Evolutionary conservation across 2,329 filamentous ascomycete species (phyloP).

Genomic region (Podosphaera fusca): DNA sequence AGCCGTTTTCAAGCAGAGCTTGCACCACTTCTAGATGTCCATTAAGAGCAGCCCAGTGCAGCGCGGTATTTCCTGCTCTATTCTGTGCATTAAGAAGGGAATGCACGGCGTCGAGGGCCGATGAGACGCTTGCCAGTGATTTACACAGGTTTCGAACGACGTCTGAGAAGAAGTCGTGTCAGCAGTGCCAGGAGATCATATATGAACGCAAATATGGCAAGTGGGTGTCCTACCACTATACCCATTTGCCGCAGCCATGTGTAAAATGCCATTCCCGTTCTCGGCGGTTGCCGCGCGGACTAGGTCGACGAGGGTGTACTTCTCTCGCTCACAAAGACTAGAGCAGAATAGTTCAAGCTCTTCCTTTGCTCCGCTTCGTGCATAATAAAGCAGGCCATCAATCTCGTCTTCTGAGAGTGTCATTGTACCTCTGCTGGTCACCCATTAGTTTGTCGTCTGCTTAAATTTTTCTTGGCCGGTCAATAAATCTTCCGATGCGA

Average conservation of each 20-base stretch:
- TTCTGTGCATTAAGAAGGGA: conserved; percentile 48
- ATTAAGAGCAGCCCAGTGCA: conserved; percentile 87
- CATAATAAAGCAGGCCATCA: conserved; percentile 77
- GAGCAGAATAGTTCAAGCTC: conserved; percentile 40
- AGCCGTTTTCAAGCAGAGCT: conserved; percentile 50
- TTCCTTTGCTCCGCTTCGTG: conserved; percentile 51
- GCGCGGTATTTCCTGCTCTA: conserved; percentile 62
- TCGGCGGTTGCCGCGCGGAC: conserved; percentile 48
- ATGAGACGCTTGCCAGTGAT: conserved; percentile 16
- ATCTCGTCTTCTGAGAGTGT: conserved; percentile 53
- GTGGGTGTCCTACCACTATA: conserved; percentile 37
- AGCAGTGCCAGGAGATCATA: background rate
- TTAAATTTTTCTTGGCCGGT: background rate
- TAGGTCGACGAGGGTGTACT: conserved; percentile 34
- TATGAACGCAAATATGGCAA: background rate
- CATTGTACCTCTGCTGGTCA: background rate
- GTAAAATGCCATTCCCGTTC: conserved; percentile 56
- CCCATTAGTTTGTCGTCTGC: background rate
- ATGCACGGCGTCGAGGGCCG: conserved; percentile 13
- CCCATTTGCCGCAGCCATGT: conserved; percentile 86
- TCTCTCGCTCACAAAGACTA: conserved; percentile 37
- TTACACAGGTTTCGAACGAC: conserved; percentile 25
- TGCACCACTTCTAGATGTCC: conserved; percentile 67
- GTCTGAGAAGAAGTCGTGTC: conserved; percentile 9
- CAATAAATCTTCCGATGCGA: background rate